phyloP scores from a whole-genome alignment of 495 filamentous ascomycete species.

The Aspergillus heteromorphus region DNA sequence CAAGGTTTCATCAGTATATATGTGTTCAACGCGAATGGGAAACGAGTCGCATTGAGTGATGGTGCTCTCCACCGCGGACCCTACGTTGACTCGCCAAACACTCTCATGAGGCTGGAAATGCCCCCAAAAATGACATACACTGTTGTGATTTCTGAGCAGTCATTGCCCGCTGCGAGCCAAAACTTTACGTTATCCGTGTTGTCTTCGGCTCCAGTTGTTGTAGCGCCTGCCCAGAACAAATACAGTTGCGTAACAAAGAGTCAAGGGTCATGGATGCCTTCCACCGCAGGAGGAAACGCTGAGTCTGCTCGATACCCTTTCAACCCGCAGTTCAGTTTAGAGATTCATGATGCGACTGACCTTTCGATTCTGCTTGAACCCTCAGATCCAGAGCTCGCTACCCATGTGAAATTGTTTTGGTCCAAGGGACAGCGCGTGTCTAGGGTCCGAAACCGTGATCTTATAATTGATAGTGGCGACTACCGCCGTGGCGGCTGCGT shows the following conservation, averaged over 20 bases:
- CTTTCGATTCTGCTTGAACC: constrained; percentile 70
- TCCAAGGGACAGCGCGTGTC: constrained; percentile 65
- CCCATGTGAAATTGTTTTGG: constrained; percentile 82
- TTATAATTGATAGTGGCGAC: constrained; percentile 74
- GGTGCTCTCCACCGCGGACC: constrained; percentile 61
- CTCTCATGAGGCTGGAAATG: constrained; percentile 70
- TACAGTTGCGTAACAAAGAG: constrained; percentile 52
- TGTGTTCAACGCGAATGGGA: constrained; percentile 68
- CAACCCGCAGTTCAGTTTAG: constrained; percentile 81
- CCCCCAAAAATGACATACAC: constrained; percentile 60
- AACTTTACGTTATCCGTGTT: constrained; percentile 83
- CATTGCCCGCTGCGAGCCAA: constrained; percentile 61
- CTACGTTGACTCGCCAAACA: constrained; percentile 94
- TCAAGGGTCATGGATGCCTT: constrained; percentile 63
- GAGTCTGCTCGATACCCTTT: constrained; percentile 64
- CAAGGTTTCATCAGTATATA: constrained; percentile 81
- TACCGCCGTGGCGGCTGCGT: constrained; percentile 76
- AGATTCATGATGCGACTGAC: constrained; percentile 49
- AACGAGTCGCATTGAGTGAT: constrained; percentile 66
- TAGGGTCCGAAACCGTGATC: constrained; percentile 64
- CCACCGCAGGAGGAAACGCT: constrained; percentile 80
- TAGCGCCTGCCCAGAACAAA: constrained; percentile 55
- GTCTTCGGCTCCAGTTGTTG: constrained; percentile 51
- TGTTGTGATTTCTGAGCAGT: constrained; percentile 71
- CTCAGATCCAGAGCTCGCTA: constrained; percentile 60